phyloP scores from a whole-genome alignment of 108 stramenopile genomes.

The Nitzschia inconspicua region DNA sequence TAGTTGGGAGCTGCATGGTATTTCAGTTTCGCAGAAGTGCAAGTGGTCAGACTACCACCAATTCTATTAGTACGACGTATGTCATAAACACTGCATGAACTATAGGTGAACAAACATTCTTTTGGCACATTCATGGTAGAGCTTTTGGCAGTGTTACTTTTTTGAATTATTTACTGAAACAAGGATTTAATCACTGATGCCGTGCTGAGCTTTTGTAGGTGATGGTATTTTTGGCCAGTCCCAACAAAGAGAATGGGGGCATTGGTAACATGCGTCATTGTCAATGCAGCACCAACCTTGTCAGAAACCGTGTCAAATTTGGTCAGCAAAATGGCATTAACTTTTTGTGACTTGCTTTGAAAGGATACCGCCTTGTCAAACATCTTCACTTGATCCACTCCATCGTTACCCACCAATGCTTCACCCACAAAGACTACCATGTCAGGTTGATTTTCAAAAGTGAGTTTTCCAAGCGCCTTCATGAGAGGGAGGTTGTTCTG shows the following conservation, averaged over 20 bases:
- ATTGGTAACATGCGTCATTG: slow-evolving; percentile 93
- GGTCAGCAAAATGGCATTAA: slow-evolving; percentile 95
- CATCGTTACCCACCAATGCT: slow-evolving; percentile 97
- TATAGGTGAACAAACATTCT: too few species aligned
- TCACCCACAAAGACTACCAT: slow-evolving; percentile 94
- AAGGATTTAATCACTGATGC: slow-evolving; percentile 82
- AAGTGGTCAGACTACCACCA: too few species aligned
- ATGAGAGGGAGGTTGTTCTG: slow-evolving; percentile 97
- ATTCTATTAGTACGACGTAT: too few species aligned
- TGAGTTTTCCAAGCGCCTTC: slow-evolving; percentile 91
- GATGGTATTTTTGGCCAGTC: slow-evolving; percentile 98
- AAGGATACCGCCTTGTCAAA: slow-evolving; percentile 88
- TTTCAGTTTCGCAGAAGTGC: too few species aligned
- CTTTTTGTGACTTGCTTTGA: slow-evolving; percentile 61
- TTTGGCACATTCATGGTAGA: too few species aligned
- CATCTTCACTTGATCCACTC: slow-evolving; percentile 93
- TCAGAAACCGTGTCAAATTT: slow-evolving; percentile 99
- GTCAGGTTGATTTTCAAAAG: slow-evolving; percentile 88
- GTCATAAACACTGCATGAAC: too few species aligned
- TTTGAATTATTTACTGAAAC: slow-evolving; percentile 61
- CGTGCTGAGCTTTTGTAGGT: slow-evolving; percentile 87
- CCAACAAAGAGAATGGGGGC: slow-evolving; percentile 95
- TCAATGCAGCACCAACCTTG: slow-evolving; percentile 96
- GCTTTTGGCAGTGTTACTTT: too few species aligned
- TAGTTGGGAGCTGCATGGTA: too few species aligned